Evolutionary conservation across 148 eudicot species (phyloP).

Genomic region (Chenopodium suecicum): DNA sequence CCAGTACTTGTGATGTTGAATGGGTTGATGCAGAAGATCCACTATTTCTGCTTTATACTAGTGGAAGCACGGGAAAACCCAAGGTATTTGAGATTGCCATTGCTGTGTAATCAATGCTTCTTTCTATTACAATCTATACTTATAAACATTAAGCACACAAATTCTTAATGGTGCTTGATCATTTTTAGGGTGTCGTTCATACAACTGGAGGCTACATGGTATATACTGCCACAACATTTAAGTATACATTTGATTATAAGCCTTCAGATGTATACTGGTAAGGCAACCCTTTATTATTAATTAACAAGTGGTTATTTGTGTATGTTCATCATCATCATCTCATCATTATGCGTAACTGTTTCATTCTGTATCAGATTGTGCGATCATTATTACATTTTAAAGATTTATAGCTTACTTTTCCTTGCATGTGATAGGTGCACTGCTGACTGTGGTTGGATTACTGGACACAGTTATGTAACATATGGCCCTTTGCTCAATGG

Average conservation of each 20-base stretch:
- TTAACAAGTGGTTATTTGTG: background rate
- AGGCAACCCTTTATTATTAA: background rate
- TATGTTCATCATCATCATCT: conserved; percentile 1
- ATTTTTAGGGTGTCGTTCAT: conserved; percentile 83
- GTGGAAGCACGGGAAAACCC: conserved; percentile 99
- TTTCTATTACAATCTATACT: background rate
- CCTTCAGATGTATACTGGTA: conserved; percentile 95
- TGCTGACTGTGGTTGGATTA: conserved; percentile 99
- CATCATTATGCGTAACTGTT: background rate
- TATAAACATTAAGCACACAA: background rate
- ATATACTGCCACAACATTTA: conserved; percentile 93
- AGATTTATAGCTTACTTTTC: background rate
- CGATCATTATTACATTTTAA: background rate
- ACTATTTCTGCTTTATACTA: conserved; percentile 88
- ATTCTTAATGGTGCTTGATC: background rate
- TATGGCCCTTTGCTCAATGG: conserved; percentile 99
- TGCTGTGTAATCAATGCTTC: conserved; percentile 8
- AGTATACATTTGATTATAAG: conserved; percentile 97
- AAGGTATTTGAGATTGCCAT: conserved; percentile 51
- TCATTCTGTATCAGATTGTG: background rate
- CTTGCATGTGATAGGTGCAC: conserved; percentile 64
- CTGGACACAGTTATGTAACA: conserved; percentile 98
- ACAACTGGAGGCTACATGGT: conserved; percentile 99
- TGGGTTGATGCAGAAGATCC: conserved; percentile 99
- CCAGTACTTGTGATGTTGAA: conserved; percentile 76